These are phyloP conservation scores for Eucalyptus fibrosa DNA, from an alignment of 345 rosid species.

Conservation along the genomic window DNA sequence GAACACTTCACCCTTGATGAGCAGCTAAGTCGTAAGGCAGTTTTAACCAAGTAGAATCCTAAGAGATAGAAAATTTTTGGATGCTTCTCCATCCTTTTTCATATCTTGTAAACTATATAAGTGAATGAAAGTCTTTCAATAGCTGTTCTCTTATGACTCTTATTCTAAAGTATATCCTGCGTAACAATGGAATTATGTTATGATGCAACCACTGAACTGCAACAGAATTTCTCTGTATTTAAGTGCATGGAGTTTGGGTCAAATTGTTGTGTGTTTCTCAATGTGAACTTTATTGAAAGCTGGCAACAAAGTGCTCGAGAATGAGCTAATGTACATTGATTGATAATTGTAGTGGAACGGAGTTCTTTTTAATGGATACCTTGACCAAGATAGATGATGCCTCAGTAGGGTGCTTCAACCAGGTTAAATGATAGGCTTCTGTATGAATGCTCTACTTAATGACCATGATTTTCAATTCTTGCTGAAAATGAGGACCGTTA, in stretches of 20 bases:
- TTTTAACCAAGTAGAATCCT: conserved; percentile 4
- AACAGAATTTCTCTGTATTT: background rate
- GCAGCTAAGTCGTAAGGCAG: conserved; percentile 91
- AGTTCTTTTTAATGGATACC: background rate
- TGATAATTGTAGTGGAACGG: background rate
- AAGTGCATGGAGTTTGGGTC: background rate
- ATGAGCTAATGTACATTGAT: background rate
- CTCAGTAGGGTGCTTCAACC: background rate
- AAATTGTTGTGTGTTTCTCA: background rate
- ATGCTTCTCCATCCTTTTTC: background rate
- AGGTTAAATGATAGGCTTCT: background rate
- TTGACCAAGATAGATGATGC: background rate
- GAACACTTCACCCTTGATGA: conserved; percentile 95
- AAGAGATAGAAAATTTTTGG: background rate
- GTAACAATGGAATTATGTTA: background rate
- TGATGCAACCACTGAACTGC: background rate
- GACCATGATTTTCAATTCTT: background rate
- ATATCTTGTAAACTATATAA: background rate
- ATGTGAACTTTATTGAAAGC: background rate
- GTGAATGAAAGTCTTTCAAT: background rate
- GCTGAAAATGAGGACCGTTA: background rate
- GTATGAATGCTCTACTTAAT: background rate
- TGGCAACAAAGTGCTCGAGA: background rate
- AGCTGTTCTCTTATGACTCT: background rate
- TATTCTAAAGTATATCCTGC: background rate